phyloP scores from a whole-genome alignment of 495 filamentous ascomycete genomes.

The Aspergillus wentii region DNA sequence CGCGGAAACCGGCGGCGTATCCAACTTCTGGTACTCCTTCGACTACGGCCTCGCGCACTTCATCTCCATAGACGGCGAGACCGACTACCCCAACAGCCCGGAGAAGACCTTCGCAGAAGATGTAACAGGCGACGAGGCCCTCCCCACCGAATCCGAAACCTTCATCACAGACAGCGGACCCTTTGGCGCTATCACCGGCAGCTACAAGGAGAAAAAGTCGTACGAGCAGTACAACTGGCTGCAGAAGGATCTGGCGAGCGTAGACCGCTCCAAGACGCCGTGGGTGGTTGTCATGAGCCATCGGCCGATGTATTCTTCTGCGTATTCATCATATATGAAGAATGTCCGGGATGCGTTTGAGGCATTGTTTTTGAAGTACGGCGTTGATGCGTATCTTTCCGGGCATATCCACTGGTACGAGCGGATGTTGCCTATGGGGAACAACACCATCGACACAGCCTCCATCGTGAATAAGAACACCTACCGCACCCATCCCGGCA shows the following conservation, averaged over 20 bases:
- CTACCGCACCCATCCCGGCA: conserved; percentile 33
- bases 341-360: conserved; percentile 49
- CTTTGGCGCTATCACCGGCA: conserved; percentile 39
- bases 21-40: conserved; percentile 62
- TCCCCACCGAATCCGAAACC: conserved; percentile 36
- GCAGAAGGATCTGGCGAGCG: conserved; percentile 36
- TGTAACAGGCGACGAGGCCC: conserved; percentile 30
- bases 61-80: conserved; percentile 54
- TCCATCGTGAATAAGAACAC: conserved; percentile 37
- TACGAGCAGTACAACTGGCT: conserved; percentile 49
- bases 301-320: conserved; percentile 50
- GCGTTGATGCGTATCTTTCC: conserved; percentile 52
- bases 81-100: conserved; percentile 42
- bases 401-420: conserved; percentile 57
- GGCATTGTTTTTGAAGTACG: conserved; percentile 48
- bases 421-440: conserved; percentile 33
- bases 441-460: conserved; percentile 31
- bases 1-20: conserved; percentile 39
- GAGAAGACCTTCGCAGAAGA: conserved; percentile 39
- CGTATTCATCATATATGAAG: conserved; percentile 33
- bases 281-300: conserved; percentile 56
- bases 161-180: conserved; percentile 45
- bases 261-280: conserved; percentile 46
- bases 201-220: conserved; percentile 34
- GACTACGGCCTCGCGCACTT: conserved; percentile 58